Conservation (phyloP, 2,329 filamentous ascomycete species). For the Cryphonectria parasitica region DNA sequence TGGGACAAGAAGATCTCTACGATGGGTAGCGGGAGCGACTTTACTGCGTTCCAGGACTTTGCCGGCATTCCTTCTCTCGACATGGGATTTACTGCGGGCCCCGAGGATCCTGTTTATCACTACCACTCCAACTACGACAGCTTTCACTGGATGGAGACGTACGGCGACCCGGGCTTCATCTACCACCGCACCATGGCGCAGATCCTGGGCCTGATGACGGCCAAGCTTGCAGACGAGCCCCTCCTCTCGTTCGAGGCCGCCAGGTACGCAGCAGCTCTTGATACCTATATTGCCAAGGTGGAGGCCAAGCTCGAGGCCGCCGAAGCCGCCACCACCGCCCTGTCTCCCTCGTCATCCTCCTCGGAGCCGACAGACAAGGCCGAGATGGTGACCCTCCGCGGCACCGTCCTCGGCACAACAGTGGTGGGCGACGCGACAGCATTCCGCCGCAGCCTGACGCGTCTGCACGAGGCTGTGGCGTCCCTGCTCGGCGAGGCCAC, state of each 20-base stretch:
- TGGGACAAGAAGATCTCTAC: conserved; percentile 55
- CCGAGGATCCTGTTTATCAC: conserved; percentile 64
- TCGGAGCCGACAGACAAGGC: conserved; percentile 33
- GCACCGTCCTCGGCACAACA: conserved; percentile 28
- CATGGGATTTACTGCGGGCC: conserved; percentile 52
- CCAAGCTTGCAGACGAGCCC: conserved; percentile 63
- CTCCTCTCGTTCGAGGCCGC: conserved; percentile 67
- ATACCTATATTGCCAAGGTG: conserved; percentile 55
- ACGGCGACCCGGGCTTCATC: conserved; percentile 68
- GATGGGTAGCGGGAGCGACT: conserved; percentile 69
- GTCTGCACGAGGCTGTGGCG: conserved; percentile 40
- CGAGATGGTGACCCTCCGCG: conserved; percentile 27
- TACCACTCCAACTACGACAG: conserved; percentile 88
- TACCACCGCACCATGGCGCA: conserved; percentile 72
- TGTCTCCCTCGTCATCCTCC: conserved; percentile 5
- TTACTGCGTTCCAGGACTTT: conserved; percentile 70
- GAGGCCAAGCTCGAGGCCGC: conserved; percentile 50
- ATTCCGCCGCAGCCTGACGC: conserved; percentile 45
- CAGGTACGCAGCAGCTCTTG: conserved; percentile 65
- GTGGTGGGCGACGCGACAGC: conserved; percentile 41
- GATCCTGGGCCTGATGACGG: conserved; percentile 64
- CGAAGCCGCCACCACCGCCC: neutral
- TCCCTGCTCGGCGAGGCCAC: conserved; percentile 20
- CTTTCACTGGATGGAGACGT: conserved; percentile 81
- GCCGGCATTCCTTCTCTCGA: conserved; percentile 52